These are phyloP conservation scores for Clavariopsis aquatica DNA, from an alignment of 495 filamentous ascomycete genomes.

Conservation along the genomic window DNA sequence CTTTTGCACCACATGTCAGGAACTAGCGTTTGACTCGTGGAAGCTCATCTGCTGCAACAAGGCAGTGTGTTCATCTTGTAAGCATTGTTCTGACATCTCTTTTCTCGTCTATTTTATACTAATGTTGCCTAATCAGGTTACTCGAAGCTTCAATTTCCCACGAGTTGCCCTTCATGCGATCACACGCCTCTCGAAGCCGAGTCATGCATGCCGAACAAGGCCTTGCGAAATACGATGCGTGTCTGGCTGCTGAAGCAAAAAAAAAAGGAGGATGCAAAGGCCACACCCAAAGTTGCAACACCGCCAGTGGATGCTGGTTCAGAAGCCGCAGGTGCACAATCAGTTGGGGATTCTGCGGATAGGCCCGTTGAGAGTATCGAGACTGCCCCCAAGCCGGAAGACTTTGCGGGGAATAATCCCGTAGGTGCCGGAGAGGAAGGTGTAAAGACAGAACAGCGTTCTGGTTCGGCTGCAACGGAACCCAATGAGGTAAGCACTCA, in stretches of 20 bases:
- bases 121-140: constrained; percentile 61
- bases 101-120: background rate
- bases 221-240: constrained; percentile 81
- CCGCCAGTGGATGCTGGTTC: constrained; percentile 28
- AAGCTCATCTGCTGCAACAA: constrained; percentile 94
- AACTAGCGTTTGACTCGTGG: constrained; percentile 86
- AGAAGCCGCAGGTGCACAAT: constrained; percentile 32
- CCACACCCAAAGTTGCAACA: constrained; percentile 40
- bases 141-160: constrained; percentile 54
- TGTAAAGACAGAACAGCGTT: background rate
- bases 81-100: constrained; percentile 8
- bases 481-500: background rate
- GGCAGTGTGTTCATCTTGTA: constrained; percentile 88
- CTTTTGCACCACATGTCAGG: constrained; percentile 88
- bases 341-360: constrained; percentile 35
- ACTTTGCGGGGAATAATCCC: background rate
- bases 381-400: background rate
- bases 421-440: background rate
- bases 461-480: background rate
- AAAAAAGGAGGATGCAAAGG: constrained; percentile 69
- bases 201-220: constrained; percentile 86
- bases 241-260: constrained; percentile 85
- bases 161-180: constrained; percentile 85
- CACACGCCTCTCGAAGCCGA: constrained; percentile 82
- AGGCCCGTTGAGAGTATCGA: constrained; percentile 18